These are phyloP conservation scores for Filobasidium wieringae DNA, from an alignment of 768 basidiomycete species.

Conservation along the genomic window DNA sequence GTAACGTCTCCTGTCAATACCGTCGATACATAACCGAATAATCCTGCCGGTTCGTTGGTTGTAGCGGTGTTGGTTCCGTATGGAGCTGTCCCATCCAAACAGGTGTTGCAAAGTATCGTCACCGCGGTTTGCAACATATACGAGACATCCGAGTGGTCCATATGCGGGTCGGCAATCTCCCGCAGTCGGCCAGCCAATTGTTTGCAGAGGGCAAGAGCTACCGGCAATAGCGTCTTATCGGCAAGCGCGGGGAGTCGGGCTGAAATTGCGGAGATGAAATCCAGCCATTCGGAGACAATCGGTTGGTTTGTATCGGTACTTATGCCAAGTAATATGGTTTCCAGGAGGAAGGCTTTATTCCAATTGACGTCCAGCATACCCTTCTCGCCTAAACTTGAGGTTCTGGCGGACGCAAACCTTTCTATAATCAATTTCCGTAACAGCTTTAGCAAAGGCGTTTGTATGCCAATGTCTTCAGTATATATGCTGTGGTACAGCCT, in stretches of 20 bases:
- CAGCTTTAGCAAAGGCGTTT: too few species aligned
- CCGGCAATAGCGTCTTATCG: slow-evolving; percentile 55
- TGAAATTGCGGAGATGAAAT: slow-evolving; percentile 83
- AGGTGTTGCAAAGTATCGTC: background rate
- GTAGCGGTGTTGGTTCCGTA: slow-evolving; percentile 43
- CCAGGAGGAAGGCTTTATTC: slow-evolving; percentile 47
- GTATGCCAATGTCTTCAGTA: too few species aligned
- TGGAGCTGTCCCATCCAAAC: slow-evolving; percentile 35
- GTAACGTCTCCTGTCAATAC: slow-evolving; percentile 53
- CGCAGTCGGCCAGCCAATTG: slow-evolving; percentile 20
- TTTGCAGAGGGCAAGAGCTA: slow-evolving; percentile 62
- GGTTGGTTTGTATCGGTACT: slow-evolving; percentile 56
- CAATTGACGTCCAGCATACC: too few species aligned
- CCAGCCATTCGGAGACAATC: slow-evolving; percentile 87
- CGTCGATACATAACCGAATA: slow-evolving; percentile 80
- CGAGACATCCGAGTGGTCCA: too few species aligned
- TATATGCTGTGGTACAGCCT: too few species aligned
- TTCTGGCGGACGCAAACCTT: too few species aligned
- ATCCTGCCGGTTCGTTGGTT: slow-evolving; percentile 46
- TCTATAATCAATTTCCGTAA: too few species aligned
- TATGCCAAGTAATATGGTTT: slow-evolving; percentile 71
- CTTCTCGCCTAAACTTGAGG: too few species aligned
- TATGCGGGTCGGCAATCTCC: too few species aligned
- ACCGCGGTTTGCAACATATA: too few species aligned
- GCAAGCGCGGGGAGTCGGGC: slow-evolving; percentile 53